Percentiles rank a stretch among this genome's conserved stretches.
Conservation (phyloP, 352 stramenopile species). For the Phytophthora chlamydospora region DNA sequence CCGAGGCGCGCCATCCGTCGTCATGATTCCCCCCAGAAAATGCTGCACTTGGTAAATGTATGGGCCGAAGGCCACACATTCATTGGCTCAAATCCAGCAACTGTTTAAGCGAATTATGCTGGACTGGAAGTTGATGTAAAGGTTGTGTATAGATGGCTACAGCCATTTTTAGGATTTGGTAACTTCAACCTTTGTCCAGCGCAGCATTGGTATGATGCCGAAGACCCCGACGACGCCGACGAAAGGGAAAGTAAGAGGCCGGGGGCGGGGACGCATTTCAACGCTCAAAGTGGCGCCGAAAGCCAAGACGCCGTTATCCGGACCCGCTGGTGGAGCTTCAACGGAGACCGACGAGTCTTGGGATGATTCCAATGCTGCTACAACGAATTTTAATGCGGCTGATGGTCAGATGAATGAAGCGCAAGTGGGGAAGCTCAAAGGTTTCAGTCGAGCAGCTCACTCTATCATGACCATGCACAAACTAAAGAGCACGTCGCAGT, state of each 20-base stretch:
- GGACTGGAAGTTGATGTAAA: no score
- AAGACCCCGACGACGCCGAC: slow-evolving; percentile 14
- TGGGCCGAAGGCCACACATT: no score
- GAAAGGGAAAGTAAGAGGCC: slow-evolving; percentile 17
- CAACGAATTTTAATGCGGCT: background rate
- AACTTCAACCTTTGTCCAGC: background rate
- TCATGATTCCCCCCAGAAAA: slow-evolving; percentile 1
- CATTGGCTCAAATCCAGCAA: no score
- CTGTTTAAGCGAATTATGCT: no score
- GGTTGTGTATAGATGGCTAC: background rate
- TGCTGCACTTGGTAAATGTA: no score
- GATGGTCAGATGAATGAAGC: background rate
- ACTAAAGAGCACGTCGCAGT: slow-evolving; percentile 3
- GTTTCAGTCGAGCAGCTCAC: slow-evolving; percentile 40
- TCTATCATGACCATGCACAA: slow-evolving; percentile 43
- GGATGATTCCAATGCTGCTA: background rate
- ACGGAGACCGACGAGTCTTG: slow-evolving; percentile 3
- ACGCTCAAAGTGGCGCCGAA: slow-evolving; percentile 16
- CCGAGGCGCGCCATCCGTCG: background rate
- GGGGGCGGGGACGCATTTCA: slow-evolving; percentile 13
- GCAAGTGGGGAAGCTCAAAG: slow-evolving; percentile 6
- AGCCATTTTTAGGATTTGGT: slow-evolving; percentile 24
- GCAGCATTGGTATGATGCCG: slow-evolving; percentile 11
- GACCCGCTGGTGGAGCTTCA: background rate
- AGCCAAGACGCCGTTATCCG: slow-evolving; percentile 11